Evolutionary conservation across 148 eudicot genomes (phyloP).

Genomic region (Agrostemma githago): DNA sequence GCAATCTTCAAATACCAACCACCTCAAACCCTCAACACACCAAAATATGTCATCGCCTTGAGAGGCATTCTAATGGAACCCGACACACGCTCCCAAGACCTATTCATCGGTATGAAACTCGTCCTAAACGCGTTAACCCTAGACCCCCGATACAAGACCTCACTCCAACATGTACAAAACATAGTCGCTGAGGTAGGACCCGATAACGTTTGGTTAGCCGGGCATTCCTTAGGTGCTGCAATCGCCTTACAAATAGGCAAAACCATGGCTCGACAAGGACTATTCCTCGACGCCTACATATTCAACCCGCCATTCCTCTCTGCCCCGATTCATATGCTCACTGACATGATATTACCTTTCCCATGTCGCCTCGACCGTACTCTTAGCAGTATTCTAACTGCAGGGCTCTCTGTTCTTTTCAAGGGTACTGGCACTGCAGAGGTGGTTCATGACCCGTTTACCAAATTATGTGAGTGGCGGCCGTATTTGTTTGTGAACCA

Average conservation of each 20-base stretch:
- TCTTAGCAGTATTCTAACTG: conserved; percentile 37
- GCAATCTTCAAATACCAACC: conserved; percentile 48
- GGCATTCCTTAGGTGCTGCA: conserved; percentile 76
- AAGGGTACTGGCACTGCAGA: conserved; percentile 6
- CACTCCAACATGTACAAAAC: conserved; percentile 28
- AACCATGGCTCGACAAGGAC: conserved; percentile 41
- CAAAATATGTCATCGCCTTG: conserved; percentile 54
- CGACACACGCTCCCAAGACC: conserved; percentile 40
- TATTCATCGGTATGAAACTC: conserved; percentile 42
- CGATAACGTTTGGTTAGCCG: conserved; percentile 49
- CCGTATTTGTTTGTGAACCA: conserved; percentile 36
- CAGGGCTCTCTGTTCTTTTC: conserved; percentile 38
- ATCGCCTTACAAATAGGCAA: conserved; percentile 59
- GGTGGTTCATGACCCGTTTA: conserved; percentile 24
- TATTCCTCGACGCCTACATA: conserved; percentile 50
- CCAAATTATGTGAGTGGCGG: not conserved
- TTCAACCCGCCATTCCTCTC: conserved; percentile 71
- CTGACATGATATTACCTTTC: conserved; percentile 24
- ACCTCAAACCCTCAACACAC: conserved; percentile 11
- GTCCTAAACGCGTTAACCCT: conserved; percentile 37
- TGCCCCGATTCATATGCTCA: conserved; percentile 44
- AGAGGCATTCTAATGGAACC: conserved; percentile 58
- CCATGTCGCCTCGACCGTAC: conserved; percentile 24
- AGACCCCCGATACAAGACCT: conserved; percentile 37
- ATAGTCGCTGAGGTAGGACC: conserved; percentile 18